Evolutionary conservation across 1,139 yeast genomes (phyloP).

Genomic region (Petasospora rhodanensis): DNA sequence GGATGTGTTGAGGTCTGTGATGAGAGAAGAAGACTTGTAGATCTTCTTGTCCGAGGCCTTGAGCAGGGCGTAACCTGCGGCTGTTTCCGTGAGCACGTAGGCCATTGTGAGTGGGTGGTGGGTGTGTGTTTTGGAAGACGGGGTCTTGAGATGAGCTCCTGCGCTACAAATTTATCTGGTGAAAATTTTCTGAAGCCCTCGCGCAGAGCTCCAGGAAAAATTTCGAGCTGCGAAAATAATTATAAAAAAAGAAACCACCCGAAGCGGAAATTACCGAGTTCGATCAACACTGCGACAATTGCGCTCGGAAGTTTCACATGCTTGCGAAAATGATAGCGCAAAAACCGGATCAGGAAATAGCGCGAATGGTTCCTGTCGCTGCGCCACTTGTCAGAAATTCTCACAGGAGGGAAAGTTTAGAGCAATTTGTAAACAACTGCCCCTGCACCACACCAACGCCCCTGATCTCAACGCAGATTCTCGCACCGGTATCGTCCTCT

Average conservation of each 20-base stretch:
- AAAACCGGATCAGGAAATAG: constrained; percentile 7
- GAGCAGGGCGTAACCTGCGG: constrained; percentile 96
- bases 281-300: neutral
- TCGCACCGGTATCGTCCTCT: too few relatives aligned
- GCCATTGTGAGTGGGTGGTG: constrained; percentile 50
- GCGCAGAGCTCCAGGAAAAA: neutral
- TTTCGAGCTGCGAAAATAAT: too few relatives aligned
- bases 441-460: too few relatives aligned
- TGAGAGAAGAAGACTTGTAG: constrained; percentile 72
- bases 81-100: constrained; percentile 93
- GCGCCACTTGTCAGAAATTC: too few relatives aligned
- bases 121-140: constrained; percentile 1
- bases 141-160: constrained; percentile 11
- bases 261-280: too few relatives aligned
- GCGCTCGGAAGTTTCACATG: too few relatives aligned
- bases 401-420: too few relatives aligned
- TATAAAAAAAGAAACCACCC: too few relatives aligned
- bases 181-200: constrained; percentile 11
- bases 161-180: constrained; percentile 2
- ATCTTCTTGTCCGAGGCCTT: constrained; percentile 97
- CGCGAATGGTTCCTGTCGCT: too few relatives aligned
- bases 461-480: too few relatives aligned
- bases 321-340: too few relatives aligned
- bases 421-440: too few relatives aligned
- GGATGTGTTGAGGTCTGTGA: constrained; percentile 76